Evolutionary conservation across 129 eudicot species (phyloP), one percentile per base, ranked within the genome.

Genomic region (Centrapalus pauciflorus): DNA sequence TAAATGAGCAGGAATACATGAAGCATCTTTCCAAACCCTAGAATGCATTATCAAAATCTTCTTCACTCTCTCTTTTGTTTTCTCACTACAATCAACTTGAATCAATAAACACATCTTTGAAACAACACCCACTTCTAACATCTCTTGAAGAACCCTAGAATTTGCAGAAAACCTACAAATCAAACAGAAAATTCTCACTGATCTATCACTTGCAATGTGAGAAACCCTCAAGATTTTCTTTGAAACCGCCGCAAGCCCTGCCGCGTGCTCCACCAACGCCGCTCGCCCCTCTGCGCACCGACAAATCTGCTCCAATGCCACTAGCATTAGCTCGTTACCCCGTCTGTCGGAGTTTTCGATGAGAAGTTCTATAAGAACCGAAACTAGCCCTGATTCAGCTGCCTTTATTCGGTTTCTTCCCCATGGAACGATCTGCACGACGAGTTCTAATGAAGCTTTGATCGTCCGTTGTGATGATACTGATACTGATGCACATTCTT

Each of bases 171-270:
- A 83, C 67, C 79, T 78, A 0, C 75, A 49, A 3, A 87, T 54
- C 79, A 71, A 72, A 70, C 43, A 52, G 61, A 87, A 13, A 3
- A 83, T 73, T 62, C 77, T 78, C 61, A 87, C 95, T 10, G 84
- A 87, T 27, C 75, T 66, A 49, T 83, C 87, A 50, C 85, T 87
- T 12, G 83, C 95, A 5, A 55, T 49, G 30, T 83, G 80, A 3
- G 95, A 87, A 51, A 87, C 80, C 79, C 95, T 83, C 67, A 87
- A 77, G 12, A 83, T 81, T 54, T 87, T 87, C 79, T 83, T 87
- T 0, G 95, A 87, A 28, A 87, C 82, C 13, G 81, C 38, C 4
- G 90, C 90, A 9, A 83, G 61, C 38, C 95, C 95, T 0, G 83
- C 95, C 23, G 71, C 81, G n/a, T 87, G 95, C 19, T 62, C 75